Base-by-base conservation (phyloP, 2,329 filamentous ascomycete genomes). In the Venturiaceae sp. region DNA sequence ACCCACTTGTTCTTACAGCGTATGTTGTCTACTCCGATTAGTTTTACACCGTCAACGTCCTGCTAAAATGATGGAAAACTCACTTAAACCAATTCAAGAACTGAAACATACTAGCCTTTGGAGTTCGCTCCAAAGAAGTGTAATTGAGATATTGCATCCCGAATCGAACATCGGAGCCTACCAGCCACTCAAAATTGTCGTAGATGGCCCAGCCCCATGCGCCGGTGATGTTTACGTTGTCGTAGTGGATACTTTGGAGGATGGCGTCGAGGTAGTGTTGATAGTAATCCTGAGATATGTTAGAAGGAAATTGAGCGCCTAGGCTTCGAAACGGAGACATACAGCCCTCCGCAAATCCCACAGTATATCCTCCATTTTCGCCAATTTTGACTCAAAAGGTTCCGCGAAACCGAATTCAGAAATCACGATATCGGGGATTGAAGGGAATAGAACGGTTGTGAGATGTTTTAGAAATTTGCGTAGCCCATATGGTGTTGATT, bases 101-200 rank as follows among this genome's bases (percentile, higher is more conserved):
- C 62, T 75, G 73, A 58, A 74, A 75, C 64, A 74, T 61, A 54
- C 69, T 73, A 1, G 73, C 73, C 63, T 76, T 75, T 1, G 73
- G 73, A 39, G 68, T 70, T 60, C 74, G 65, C 62, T 71, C 70
- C 60, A 75, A 61, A 50, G 66, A 69, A 26, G 68, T 71, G 53
- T 74, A 74, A 58, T 75, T 72, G 6, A 75, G n/a, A 33, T 75
- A 74, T 66, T 76, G 73, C 63, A 76, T 52, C 9, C 74, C 74
- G 60, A 75, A 75, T 57, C 71, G 62, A 4, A 70, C 69, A 21
- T 62, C 62, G 1, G 64, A 67, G 2, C 75, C 75, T 23, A 67
- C 60, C 4, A 62, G 58, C 73, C 73, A 75, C 62, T 75, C 73
- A 41, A 73, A 74, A 55, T 75, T 75, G 55, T 75, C 73, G 54